phyloP scores from a whole-genome alignment of 495 filamentous ascomycete species.

The Neurospora cerealis region DNA sequence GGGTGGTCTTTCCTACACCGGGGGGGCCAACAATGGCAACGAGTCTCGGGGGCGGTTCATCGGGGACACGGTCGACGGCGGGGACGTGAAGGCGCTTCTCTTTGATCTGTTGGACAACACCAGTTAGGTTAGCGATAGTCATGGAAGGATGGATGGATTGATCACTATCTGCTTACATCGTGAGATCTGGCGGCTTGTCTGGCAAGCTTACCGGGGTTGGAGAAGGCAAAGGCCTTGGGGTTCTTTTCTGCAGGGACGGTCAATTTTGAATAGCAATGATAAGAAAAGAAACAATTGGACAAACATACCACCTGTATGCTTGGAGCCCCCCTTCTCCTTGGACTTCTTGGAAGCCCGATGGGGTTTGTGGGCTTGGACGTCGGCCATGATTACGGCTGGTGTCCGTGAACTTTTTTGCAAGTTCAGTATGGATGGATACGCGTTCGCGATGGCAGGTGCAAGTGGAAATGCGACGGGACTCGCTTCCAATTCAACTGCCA shows the following conservation, averaged over 20 bases:
- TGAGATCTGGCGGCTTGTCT: constrained; percentile 80
- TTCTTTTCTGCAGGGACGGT: constrained; percentile 48
- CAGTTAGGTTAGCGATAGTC: constrained; percentile 4
- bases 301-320: constrained; percentile 22
- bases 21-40: constrained; percentile 90
- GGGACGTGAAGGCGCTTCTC: constrained; percentile 95
- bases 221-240: constrained; percentile 84
- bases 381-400: constrained; percentile 42
- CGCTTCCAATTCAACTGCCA: constrained; percentile 1
- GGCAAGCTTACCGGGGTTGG: constrained; percentile 75
- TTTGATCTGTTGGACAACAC: constrained; percentile 52
- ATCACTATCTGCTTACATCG: constrained; percentile 57
- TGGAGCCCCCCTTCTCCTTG: constrained; percentile 84
- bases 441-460: not conserved
- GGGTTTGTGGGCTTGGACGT: constrained; percentile 73
- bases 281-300: not conserved
- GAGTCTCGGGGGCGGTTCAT: constrained; percentile 88
- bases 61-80: constrained; percentile 85
- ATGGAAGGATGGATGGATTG: not conserved
- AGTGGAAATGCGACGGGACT: constrained; percentile 1
- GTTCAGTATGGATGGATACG: not conserved
- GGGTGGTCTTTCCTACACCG: constrained; percentile 57
- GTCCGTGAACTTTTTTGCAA: not conserved
- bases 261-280: not conserved
- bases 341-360: constrained; percentile 76